phyloP scores from a whole-genome alignment of 352 stramenopile species.

The Aphanomyces invadans region DNA sequence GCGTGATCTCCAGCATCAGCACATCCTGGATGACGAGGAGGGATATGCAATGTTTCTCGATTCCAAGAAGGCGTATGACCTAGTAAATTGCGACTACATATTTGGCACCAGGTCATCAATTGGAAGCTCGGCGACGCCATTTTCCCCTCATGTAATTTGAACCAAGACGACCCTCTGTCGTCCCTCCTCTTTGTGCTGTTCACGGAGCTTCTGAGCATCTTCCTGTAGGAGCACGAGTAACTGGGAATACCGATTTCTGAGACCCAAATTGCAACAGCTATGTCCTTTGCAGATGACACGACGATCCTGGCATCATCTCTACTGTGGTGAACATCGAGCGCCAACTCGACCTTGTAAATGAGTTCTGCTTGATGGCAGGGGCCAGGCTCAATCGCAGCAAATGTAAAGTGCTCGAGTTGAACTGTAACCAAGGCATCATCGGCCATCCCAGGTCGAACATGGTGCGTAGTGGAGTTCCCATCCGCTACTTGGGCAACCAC shows the following conservation, averaged over 20 bases:
- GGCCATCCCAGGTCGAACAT: background rate
- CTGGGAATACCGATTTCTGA: constrained; percentile 8
- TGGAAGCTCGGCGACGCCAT: background rate
- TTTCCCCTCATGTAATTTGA: constrained; percentile 22
- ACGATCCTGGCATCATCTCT: background rate
- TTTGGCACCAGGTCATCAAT: constrained; percentile 24
- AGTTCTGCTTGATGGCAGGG: background rate
- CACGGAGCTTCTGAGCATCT: constrained; percentile 26
- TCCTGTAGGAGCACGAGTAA: constrained; percentile 4
- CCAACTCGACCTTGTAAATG: background rate
- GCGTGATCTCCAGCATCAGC: constrained; percentile 24
- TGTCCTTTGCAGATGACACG: constrained; percentile 27
- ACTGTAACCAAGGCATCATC: background rate
- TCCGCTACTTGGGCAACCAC: constrained; percentile 16
- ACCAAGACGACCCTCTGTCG: constrained; percentile 29
- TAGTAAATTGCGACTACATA: constrained; percentile 28
- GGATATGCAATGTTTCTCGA: constrained; percentile 27
- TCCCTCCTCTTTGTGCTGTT: constrained; percentile 24
- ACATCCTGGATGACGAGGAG: constrained; percentile 3
- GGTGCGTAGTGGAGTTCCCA: background rate
- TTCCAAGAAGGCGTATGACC: constrained; percentile 30
- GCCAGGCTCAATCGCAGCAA: background rate
- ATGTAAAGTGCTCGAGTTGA: background rate
- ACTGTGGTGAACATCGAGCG: constrained; percentile 9
- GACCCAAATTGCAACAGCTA: background rate